Conservation (phyloP, 257 asterid genomes). For the Eucommia ulmoides region DNA sequence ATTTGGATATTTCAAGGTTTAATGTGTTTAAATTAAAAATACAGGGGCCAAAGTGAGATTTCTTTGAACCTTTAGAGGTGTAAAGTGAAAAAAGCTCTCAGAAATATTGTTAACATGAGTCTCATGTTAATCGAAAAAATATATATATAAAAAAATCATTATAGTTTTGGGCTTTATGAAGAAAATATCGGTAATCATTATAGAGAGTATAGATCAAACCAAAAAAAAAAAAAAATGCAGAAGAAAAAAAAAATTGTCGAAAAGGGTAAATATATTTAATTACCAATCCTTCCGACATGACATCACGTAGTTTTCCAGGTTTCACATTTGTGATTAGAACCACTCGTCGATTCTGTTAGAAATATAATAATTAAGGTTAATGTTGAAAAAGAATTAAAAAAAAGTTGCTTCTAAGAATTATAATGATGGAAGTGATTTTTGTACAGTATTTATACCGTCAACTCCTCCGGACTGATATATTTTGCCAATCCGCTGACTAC, state of each 20-base stretch:
- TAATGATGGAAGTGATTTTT: background rate
- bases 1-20: too few relatives aligned
- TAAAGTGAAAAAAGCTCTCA: too few relatives aligned
- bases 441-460: slow-evolving; percentile 40
- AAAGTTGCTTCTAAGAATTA: background rate
- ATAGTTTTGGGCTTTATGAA: too few relatives aligned
- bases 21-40: too few relatives aligned
- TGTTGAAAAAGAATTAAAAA: background rate
- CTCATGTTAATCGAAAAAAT: too few relatives aligned
- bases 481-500: slow-evolving; percentile 97
- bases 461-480: slow-evolving; percentile 70
- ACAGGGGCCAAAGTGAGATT: too few relatives aligned
- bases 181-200: background rate
- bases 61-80: too few relatives aligned
- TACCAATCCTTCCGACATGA: slow-evolving; percentile 97
- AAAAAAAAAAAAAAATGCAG: background rate
- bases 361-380: background rate
- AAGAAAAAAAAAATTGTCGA: background rate
- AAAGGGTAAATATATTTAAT: slow-evolving; percentile 10
- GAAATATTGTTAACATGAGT: too few relatives aligned
- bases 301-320: slow-evolving; percentile 88
- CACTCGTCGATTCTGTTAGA: slow-evolving; percentile 67
- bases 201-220: background rate
- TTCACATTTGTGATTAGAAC: slow-evolving; percentile 88
- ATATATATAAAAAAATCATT: slow-evolving; percentile 1